phyloP scores from a whole-genome alignment of 1,284 basidiomycete species.

The Exsudoporus floridanus region DNA sequence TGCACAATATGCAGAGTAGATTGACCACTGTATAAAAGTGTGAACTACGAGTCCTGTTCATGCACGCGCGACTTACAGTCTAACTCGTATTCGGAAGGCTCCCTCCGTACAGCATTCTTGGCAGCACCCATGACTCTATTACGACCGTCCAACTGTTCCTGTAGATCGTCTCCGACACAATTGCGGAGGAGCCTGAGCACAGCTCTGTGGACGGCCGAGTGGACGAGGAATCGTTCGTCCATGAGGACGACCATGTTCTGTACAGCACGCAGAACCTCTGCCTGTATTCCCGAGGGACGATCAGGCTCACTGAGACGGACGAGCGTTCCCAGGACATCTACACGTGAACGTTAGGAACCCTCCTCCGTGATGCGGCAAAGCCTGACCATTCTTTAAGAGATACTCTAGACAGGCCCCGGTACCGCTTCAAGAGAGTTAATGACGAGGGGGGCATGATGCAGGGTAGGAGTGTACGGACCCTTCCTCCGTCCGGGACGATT shows the following conservation, averaged over 20 bases:
- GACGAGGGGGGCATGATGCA: conserved; percentile 1
- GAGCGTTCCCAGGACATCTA: conserved; percentile 82
- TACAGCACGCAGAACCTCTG: conserved; percentile 78
- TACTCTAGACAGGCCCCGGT: conserved; percentile 90
- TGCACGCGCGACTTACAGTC: conserved; percentile 57
- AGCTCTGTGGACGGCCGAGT: conserved; percentile 87
- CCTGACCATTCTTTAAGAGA: conserved; percentile 80
- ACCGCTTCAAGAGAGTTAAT: conserved; percentile 46
- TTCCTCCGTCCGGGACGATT: conserved; percentile 79
- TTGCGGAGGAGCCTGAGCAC: conserved; percentile 83
- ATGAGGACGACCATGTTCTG: conserved; percentile 87
- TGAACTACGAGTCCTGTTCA: not conserved
- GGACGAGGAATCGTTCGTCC: conserved; percentile 89
- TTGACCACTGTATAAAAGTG: conserved; percentile 69
- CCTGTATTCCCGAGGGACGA: conserved; percentile 82
- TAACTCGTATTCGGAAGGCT: conserved; percentile 82
- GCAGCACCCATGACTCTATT: conserved; percentile 81
- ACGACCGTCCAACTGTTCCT: conserved; percentile 78
- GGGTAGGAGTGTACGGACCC: conserved; percentile 55
- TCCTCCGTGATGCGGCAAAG: not conserved
- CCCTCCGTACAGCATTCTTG: conserved; percentile 60
- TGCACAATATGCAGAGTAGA: conserved; percentile 86
- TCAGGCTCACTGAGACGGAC: conserved; percentile 83
- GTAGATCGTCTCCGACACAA: conserved; percentile 88
- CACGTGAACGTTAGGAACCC: conserved; percentile 6